Base-by-base conservation (phyloP, 1,284 basidiomycete genomes). In the Cryptococcus sp. region DNA sequence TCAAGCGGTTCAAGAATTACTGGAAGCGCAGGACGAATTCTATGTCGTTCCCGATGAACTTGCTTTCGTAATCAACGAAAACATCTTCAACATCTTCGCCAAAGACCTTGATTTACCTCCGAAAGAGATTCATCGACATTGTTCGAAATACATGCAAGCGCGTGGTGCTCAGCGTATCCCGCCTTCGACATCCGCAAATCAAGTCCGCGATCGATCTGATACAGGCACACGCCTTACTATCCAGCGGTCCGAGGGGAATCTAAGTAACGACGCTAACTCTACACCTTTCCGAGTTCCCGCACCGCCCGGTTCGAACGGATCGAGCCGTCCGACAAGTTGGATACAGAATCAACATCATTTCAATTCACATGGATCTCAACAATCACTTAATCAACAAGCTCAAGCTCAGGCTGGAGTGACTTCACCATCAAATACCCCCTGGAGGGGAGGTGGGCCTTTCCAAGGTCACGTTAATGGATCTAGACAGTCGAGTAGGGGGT, bases 1-100 rank as follows among this genome's bases (percentile, higher is more conserved):
- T 59, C 83, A 82, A 28, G 91, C 91, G 41, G 83, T 94, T 53
- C 87, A 88, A 47, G 80, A 84, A 43, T 77, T 98, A 47, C 79
- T 99, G 52, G 91, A 97, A 77, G 82, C 87, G 62, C 94, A 98
- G 76, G 94, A 98, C 77, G 87, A 92, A 69, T 91, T 90, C 71
- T 94, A 87, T 77, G 82, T 83, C 31, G 88, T 96, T 5, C 92
- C 92, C 5, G 81, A 84, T 60, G 91, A 97, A 65, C 85, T 94
- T 69, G 63, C 87, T 40, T 78, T 84, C 22, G 86, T 94, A 49
- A 78, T 94, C 21, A 82, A 85, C 48, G 90, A 94, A 25, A 66
- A 68, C 42, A 69, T 77, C 61, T 87, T 88, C 67, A 86, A 89
- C 37, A 87, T 91, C 69, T 93, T 96, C 67, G 78, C 81, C 36